Conservation (phyloP, 2,329 filamentous ascomycete genomes). For the Lojkania enalia region DNA sequence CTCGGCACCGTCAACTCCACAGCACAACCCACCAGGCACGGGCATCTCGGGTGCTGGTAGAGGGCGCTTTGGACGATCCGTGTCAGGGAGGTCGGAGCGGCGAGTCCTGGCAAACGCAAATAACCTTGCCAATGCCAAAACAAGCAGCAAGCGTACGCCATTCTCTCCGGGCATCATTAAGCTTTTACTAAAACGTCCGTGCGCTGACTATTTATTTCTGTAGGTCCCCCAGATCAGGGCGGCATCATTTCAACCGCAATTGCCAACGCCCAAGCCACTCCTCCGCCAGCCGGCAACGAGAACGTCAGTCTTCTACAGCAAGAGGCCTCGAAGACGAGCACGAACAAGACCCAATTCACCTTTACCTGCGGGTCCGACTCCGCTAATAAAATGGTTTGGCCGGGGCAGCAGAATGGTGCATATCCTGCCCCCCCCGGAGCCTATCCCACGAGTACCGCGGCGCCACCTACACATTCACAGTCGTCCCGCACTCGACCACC, state of each 20-base stretch:
- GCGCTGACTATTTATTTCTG: constrained; percentile 42
- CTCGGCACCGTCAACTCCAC: constrained; percentile 57
- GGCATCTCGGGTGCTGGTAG: constrained; percentile 84
- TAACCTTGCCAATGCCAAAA: constrained; percentile 49
- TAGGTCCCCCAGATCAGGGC: constrained; percentile 55
- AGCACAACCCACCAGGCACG: constrained; percentile 55
- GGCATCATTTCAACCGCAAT: constrained; percentile 94
- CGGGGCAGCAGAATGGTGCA: constrained; percentile 57
- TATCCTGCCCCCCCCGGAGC: constrained; percentile 45
- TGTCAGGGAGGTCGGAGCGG: constrained; percentile 48
- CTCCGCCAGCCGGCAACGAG: constrained; percentile 63
- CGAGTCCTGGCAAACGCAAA: constrained; percentile 49
- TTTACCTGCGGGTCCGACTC: constrained; percentile 94
- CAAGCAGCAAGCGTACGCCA: constrained; percentile 45
- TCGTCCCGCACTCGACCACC: constrained; percentile 32
- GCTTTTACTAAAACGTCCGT: constrained; percentile 30
- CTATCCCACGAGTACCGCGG: constrained; percentile 29
- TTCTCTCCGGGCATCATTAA: constrained; percentile 4
- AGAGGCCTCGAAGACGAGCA: constrained; percentile 63
- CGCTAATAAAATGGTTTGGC: constrained; percentile 76
- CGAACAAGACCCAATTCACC: constrained; percentile 86
- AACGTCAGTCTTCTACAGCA: constrained; percentile 79
- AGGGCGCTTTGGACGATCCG: constrained; percentile 74
- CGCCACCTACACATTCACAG: constrained; percentile 21
- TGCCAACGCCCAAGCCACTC: constrained; percentile 71